Conservation (phyloP, 1,139 yeast species). For the Protomyces gravidus region DNA sequence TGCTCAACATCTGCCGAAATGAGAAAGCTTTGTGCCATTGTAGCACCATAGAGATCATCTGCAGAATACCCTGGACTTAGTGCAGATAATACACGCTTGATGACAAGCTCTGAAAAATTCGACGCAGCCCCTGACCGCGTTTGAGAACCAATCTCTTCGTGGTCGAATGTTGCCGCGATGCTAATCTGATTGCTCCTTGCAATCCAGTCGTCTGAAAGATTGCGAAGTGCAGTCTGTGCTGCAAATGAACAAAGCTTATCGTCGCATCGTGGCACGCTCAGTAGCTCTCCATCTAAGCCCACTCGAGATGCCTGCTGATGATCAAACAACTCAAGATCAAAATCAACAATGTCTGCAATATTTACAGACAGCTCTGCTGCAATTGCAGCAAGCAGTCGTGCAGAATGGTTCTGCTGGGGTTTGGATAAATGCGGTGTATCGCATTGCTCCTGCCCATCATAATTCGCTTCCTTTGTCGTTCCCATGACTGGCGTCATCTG, state of each 20-base stretch:
- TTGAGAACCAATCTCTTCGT: conserved; percentile 89
- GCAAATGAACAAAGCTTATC: conserved; percentile 52
- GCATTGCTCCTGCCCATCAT: conserved; percentile 15
- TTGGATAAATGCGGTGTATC: neutral
- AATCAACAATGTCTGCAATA: conserved; percentile 63
- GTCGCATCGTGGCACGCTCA: conserved; percentile 87
- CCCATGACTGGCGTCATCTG: conserved; percentile 87
- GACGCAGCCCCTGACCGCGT: conserved; percentile 98
- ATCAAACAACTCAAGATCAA: conserved; percentile 80
- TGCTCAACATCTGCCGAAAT: conserved; percentile 96
- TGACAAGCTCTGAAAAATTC: conserved; percentile 70
- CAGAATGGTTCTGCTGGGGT: conserved; percentile 65
- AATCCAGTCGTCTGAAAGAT: conserved; percentile 43
- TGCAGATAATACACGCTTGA: conserved; percentile 33
- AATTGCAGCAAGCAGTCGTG: conserved; percentile 61
- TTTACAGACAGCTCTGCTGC: conserved; percentile 60
- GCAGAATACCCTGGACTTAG: conserved; percentile 26
- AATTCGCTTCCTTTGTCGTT: conserved; percentile 42
- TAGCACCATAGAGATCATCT: conserved; percentile 12
- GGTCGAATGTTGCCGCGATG: conserved; percentile 78
- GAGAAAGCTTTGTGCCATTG: conserved; percentile 72
- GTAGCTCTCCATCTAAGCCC: conserved; percentile 83
- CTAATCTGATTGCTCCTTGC: conserved; percentile 52
- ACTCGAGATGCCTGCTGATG: conserved; percentile 78
- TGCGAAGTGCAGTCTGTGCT: conserved; percentile 65